A percentile compares a stretch with the other conserved stretches of the same genome.
phyloP scores from a whole-genome alignment of 768 basidiomycete species.

The Agaricus subrufescens region DNA sequence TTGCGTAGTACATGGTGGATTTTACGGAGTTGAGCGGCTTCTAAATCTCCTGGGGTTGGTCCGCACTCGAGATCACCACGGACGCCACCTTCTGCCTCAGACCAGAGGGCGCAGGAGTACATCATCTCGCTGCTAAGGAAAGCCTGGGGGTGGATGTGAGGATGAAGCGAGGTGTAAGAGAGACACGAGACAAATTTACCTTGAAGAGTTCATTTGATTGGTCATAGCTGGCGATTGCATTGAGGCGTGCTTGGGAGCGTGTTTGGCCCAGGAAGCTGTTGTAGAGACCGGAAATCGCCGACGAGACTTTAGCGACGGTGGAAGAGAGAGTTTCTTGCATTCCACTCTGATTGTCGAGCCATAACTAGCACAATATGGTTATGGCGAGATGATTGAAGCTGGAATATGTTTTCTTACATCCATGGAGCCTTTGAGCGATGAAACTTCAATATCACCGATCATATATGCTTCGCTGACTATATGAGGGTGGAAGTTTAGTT shows the following conservation, averaged over 20 bases:
- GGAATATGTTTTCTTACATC: constrained; percentile 38
- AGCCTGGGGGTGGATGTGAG: constrained; percentile 35
- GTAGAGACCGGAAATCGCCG: constrained; percentile 55
- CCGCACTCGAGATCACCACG: constrained; percentile 60
- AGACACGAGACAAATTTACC: constrained; percentile 25
- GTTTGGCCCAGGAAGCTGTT: constrained; percentile 76
- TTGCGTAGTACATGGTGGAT: constrained; percentile 75
- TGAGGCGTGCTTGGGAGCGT: constrained; percentile 67
- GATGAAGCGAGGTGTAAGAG: constrained; percentile 2
- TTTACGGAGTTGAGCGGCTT: constrained; percentile 80
- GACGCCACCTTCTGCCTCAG: constrained; percentile 74
- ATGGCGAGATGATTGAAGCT: neutral
- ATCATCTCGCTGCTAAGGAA: constrained; percentile 91
- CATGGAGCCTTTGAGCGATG: constrained; percentile 56
- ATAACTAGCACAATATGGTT: constrained; percentile 37
- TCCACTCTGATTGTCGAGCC: constrained; percentile 62
- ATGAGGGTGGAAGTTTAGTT: constrained; percentile 10
- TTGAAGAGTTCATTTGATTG: constrained; percentile 89
- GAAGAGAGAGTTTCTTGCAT: constrained; percentile 57
- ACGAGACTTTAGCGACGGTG: constrained; percentile 48
- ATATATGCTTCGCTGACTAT: constrained; percentile 73
- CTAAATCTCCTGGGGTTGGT: constrained; percentile 62
- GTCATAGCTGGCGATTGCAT: constrained; percentile 85
- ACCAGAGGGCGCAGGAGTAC: constrained; percentile 89
- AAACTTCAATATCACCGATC: constrained; percentile 64